These are phyloP conservation scores for Lachancea meyersii DNA, from an alignment of 805 yeast species.

Conservation along the genomic window DNA sequence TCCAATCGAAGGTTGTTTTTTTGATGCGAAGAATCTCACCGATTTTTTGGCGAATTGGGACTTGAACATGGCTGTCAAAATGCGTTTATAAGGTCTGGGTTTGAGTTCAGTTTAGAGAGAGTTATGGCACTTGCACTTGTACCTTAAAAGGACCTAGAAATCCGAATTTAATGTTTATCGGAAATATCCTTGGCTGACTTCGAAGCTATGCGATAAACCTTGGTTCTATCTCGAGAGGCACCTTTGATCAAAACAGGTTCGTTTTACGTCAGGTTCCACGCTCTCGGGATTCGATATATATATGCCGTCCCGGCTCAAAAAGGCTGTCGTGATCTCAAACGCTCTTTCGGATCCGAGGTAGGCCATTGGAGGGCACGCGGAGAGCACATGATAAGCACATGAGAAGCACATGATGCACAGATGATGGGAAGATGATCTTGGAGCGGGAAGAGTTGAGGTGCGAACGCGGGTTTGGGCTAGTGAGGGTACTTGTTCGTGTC, in stretches of 20 bases:
- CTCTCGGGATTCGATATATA: slow-evolving; percentile 2
- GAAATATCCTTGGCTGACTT: too few relatives aligned
- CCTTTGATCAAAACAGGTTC: too few relatives aligned
- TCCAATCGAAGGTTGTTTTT: slow-evolving; percentile 31
- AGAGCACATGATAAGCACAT: background rate
- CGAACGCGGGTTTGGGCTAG: too few relatives aligned
- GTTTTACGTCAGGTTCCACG: background rate
- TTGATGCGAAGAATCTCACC: slow-evolving; percentile 22
- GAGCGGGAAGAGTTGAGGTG: background rate
- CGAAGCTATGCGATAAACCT: too few relatives aligned
- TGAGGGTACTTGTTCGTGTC: too few relatives aligned
- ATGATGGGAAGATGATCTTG: background rate
- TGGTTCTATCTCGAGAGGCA: too few relatives aligned
- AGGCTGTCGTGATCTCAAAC: slow-evolving; percentile 5
- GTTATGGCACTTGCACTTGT: too few relatives aligned
- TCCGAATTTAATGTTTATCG: too few relatives aligned
- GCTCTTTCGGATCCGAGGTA: slow-evolving; percentile 9
- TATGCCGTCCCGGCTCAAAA: background rate
- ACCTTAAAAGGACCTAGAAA: too few relatives aligned
- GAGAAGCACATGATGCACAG: background rate
- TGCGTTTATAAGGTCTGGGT: background rate
- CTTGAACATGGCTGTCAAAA: slow-evolving; percentile 15
- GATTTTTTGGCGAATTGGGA: slow-evolving; percentile 19
- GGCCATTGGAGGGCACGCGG: background rate
- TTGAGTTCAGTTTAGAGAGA: too few relatives aligned